Evolutionary conservation across 352 stramenopile species (phyloP).

Genomic region (Elongisporangium senticosum): DNA sequence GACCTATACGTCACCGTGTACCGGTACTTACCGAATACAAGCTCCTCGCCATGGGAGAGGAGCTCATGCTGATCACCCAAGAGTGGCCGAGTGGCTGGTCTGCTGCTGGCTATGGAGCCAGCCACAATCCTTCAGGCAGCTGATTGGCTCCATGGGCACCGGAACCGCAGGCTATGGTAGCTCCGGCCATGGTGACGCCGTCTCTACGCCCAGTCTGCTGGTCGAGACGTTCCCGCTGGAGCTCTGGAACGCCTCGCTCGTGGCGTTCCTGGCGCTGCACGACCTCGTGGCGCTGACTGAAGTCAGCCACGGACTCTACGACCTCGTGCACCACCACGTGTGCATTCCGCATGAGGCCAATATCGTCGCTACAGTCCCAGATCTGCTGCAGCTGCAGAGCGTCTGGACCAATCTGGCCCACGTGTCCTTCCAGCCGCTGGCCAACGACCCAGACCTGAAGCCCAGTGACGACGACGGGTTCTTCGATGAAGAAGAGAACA

Average conservation of each 20-base stretch:
- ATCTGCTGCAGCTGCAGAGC: constrained; percentile 26
- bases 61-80: neutral
- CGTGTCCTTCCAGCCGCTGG: constrained; percentile 54
- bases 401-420: constrained; percentile 54
- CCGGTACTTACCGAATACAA: neutral
- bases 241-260: constrained; percentile 50
- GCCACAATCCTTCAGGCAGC: neutral
- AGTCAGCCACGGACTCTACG: constrained; percentile 44
- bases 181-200: neutral
- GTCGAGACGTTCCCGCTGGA: constrained; percentile 31
- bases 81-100: neutral
- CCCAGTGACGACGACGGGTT: constrained; percentile 2
- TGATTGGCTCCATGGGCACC: neutral
- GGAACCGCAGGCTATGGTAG: neutral
- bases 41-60: neutral
- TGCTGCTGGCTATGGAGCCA: neutral
- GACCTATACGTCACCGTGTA: neutral
- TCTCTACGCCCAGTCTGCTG: constrained; percentile 12
- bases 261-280: constrained; percentile 43
- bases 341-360: constrained; percentile 31
- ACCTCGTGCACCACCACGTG: constrained; percentile 41
- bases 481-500: constrained; percentile 8
- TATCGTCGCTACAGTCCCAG: constrained; percentile 26
- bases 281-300: constrained; percentile 53
- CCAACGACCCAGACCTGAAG: neutral